Percentiles rank a stretch among this genome's conserved stretches.
These are phyloP conservation scores for Hypoxylon fragiforme DNA, from an alignment of 495 filamentous ascomycete genomes.

Conservation along the genomic window DNA sequence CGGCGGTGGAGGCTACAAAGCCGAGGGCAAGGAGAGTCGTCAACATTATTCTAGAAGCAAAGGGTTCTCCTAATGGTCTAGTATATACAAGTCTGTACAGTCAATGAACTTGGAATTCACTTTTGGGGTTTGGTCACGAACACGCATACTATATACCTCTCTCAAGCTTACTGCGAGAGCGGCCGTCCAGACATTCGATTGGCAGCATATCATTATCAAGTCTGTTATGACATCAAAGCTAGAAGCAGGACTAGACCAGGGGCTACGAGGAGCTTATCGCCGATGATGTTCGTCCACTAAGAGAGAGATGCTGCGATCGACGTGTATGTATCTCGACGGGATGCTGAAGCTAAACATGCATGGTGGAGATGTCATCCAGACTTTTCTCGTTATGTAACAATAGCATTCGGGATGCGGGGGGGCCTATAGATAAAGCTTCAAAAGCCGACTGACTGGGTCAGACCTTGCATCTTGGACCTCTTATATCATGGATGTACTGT, in stretches of 20 bases:
- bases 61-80: slow-evolving; percentile 1
- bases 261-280: slow-evolving; percentile 21
- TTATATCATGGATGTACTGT: neutral
- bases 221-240: slow-evolving; percentile 22
- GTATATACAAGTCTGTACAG: neutral
- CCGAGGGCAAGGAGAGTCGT: slow-evolving; percentile 28
- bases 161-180: slow-evolving; percentile 9
- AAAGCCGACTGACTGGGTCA: slow-evolving; percentile 7
- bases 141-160: too few relatives aligned
- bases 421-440: slow-evolving; percentile 25
- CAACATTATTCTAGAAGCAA: slow-evolving; percentile 27
- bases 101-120: neutral
- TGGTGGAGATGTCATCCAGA: slow-evolving; percentile 30
- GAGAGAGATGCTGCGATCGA: slow-evolving; percentile 5
- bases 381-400: slow-evolving; percentile 33
- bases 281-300: slow-evolving; percentile 16
- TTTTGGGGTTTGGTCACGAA: neutral
- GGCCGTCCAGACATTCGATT: slow-evolving; percentile 11
- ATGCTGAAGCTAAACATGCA: slow-evolving; percentile 29
- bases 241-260: slow-evolving; percentile 21
- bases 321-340: slow-evolving; percentile 27
- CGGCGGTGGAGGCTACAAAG: slow-evolving; percentile 31
- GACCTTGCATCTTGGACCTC: slow-evolving; percentile 3
- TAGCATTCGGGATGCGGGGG: slow-evolving; percentile 22
- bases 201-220: slow-evolving; percentile 25